These are phyloP conservation scores for Lasiodiplodia hormozganensis DNA, from an alignment of 2,329 filamentous ascomycete genomes.

Conservation along the genomic window DNA sequence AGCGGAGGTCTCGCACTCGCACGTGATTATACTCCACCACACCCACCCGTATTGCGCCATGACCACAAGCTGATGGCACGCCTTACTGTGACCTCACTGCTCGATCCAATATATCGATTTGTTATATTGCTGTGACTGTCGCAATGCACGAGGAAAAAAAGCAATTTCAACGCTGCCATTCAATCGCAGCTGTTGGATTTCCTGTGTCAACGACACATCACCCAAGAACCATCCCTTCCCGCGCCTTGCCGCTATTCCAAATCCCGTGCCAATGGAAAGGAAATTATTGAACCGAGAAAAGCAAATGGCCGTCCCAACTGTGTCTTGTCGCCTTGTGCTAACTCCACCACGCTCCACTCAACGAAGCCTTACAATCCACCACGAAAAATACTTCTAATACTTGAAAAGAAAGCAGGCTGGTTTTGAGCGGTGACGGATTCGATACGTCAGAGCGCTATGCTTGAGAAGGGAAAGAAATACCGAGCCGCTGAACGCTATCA, in stretches of 20 bases:
- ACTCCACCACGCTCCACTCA: constrained; percentile 14
- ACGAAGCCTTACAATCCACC: background rate
- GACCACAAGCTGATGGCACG: background rate
- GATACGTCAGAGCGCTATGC: constrained; percentile 20
- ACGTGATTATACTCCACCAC: background rate
- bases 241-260: constrained; percentile 25
- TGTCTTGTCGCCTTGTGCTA: constrained; percentile 1
- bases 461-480: constrained; percentile 7
- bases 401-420: background rate
- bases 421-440: constrained; percentile 6
- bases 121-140: background rate
- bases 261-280: constrained; percentile 10
- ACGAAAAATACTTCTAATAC: background rate
- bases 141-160: background rate
- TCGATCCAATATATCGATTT: background rate
- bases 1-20: background rate
- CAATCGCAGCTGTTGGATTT: constrained; percentile 15
- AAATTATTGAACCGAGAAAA: constrained; percentile 18
- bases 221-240: background rate
- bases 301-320: constrained; percentile 23
- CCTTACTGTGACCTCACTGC: background rate
- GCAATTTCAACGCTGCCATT: constrained; percentile 15
- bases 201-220: constrained; percentile 19
- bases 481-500: constrained; percentile 28
- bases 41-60: background rate